phyloP scores from a whole-genome alignment of 2,329 filamentous ascomycete species.

The Cladobotryum protrusum region DNA sequence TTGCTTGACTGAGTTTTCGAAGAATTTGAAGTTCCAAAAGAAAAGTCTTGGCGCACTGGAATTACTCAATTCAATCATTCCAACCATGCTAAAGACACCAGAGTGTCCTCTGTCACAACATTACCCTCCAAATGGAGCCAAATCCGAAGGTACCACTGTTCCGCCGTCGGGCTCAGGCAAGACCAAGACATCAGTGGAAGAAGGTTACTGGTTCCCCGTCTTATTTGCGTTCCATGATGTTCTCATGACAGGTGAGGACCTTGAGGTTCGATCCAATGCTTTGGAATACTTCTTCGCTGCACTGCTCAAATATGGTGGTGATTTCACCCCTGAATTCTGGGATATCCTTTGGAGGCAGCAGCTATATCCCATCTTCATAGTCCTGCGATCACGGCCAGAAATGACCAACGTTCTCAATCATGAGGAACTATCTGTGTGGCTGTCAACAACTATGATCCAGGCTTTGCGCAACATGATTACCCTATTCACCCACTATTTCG shows the following conservation, averaged over 20 bases:
- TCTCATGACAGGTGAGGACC: conserved; percentile 96
- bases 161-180: conserved; percentile 39
- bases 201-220: conserved; percentile 98
- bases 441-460: conserved; percentile 99
- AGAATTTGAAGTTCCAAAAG: conserved; percentile 98
- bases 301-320: conserved; percentile 79
- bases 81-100: conserved; percentile 89
- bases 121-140: not conserved
- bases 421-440: conserved; percentile 95
- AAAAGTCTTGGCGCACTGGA: conserved; percentile 96
- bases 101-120: conserved; percentile 84
- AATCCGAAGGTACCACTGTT: not conserved
- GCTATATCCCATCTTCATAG: conserved; percentile 97
- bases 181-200: conserved; percentile 81
- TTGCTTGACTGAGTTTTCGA: conserved; percentile 95
- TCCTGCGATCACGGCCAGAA: conserved; percentile 90
- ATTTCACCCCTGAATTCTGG: conserved; percentile 94
- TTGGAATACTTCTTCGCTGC: conserved; percentile 97
- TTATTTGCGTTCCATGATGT: conserved; percentile 98
- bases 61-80: conserved; percentile 85
- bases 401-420: conserved; percentile 94
- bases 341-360: conserved; percentile 96
- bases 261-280: conserved; percentile 87
- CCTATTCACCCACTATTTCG: conserved; percentile 97
- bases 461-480: conserved; percentile 97